These are phyloP conservation scores for Tilletia caries DNA, from an alignment of 1,284 basidiomycete species.

Conservation along the genomic window DNA sequence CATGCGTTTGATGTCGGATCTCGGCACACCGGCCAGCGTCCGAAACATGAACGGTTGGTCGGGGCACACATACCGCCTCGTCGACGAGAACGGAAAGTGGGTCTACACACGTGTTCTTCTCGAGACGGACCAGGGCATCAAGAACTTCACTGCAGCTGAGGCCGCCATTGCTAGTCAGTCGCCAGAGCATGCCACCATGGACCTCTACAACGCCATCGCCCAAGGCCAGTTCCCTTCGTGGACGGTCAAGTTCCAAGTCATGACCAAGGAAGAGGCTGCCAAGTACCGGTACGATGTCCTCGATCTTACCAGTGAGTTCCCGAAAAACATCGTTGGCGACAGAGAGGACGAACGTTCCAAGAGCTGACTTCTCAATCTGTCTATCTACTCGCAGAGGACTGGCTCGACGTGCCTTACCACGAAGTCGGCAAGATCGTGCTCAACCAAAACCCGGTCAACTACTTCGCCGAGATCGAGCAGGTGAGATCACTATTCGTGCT, in stretches of 20 bases:
- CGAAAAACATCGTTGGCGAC: too few species aligned
- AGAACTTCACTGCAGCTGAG: slow-evolving; percentile 22
- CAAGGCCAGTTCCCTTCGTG: slow-evolving; percentile 45
- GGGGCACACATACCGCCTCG: slow-evolving; percentile 42
- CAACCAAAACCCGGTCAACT: slow-evolving; percentile 42
- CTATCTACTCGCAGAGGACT: neutral
- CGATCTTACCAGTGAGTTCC: slow-evolving; percentile 27
- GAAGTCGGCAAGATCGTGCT: slow-evolving; percentile 39
- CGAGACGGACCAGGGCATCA: slow-evolving; percentile 33
- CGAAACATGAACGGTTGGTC: slow-evolving; percentile 38
- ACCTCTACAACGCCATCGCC: slow-evolving; percentile 46
- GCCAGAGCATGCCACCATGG: slow-evolving; percentile 37
- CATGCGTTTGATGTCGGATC: slow-evolving; percentile 9
- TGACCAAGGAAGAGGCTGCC: slow-evolving; percentile 29
- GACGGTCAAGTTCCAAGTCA: slow-evolving; percentile 43
- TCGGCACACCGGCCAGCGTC: slow-evolving; percentile 31
- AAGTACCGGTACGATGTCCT: slow-evolving; percentile 31
- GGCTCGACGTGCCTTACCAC: slow-evolving; percentile 33
- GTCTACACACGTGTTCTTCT: slow-evolving; percentile 38
- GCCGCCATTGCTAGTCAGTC: slow-evolving; percentile 28
- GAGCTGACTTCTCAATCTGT: neutral
- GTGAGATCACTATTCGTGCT: neutral
- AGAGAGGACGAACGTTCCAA: neutral
- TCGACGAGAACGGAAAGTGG: slow-evolving; percentile 38
- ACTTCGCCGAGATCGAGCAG: slow-evolving; percentile 47